Percentiles rank a stretch among this genome's conserved stretches.
These are phyloP conservation scores for Eucalyptus curtisii DNA, from an alignment of 345 rosid genomes.

Conservation along the genomic window DNA sequence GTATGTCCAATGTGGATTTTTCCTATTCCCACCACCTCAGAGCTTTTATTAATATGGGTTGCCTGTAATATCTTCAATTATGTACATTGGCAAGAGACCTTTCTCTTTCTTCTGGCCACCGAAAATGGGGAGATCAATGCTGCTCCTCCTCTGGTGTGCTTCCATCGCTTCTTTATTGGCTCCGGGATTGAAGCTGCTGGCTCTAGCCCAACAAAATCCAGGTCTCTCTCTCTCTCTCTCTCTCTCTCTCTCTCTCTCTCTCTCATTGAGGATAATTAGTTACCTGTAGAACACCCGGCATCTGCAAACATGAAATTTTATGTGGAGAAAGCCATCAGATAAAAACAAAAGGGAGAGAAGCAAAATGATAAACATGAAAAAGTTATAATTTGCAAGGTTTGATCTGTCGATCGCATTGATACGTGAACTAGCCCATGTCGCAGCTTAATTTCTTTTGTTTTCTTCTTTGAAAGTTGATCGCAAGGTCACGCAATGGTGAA, in stretches of 20 bases:
- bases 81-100: background rate
- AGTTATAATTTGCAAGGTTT: no score
- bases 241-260: no score
- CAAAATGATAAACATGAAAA: no score
- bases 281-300: no score
- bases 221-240: background rate
- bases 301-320: no score
- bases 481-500: background rate
- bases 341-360: no score
- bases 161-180: background rate
- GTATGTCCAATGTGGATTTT: no score
- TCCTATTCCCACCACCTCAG: background rate
- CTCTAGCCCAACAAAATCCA: background rate
- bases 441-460: no score
- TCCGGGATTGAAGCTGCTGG: background rate
- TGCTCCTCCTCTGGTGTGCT: background rate
- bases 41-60: background rate
- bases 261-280: no score
- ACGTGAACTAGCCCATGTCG: fast-evolving
- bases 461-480: no score
- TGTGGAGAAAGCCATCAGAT: no score
- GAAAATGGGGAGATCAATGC: background rate
- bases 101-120: background rate
- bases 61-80: background rate
- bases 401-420: no score